Base-by-base conservation (phyloP, 1,284 basidiomycete genomes). In the Leccinum pallidistipes region DNA sequence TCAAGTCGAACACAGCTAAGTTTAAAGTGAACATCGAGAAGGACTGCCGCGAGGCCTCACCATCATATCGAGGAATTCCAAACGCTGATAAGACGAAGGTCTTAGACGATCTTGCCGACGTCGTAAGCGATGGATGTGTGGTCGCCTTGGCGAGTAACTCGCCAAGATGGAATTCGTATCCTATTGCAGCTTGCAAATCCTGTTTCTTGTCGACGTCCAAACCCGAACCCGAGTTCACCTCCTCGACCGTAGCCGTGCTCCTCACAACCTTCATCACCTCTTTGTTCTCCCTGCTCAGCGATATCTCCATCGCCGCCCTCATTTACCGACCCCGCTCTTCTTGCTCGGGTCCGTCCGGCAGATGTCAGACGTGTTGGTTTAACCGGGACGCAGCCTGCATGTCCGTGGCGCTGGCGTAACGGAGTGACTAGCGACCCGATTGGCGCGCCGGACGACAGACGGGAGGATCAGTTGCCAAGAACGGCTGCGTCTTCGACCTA, bases 401-500 rank as follows among this genome's bases (percentile, higher is more conserved):
- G 4, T 72, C 74, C 0, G 80, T 78, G 1, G 83, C 78, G 14
- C 86, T 82, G 1, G 69, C 65, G 57, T 77, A 77, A 10, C 86
- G 81, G 24, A 87, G 77, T 3, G 72, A 71, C 63, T 86, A 87
- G 74, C 1, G 76, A 68, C 0, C 69, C 65, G 5, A 87, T 75
- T 64, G 86, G 83, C 0, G 71, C 59, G 18, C 64, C 71, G 38
- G 75, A 68, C 0, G 77, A 74, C 32, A 87, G 68, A 24, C 74
- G 80, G 2, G 83, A 82, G 65, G 88, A 79, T 12, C 88, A 78
- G 56, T 80, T 80, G 0, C 86, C 87, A 29, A 89, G 76, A 1
- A 87, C 83, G 0, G 83, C 85, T 0, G 82, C 86, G 62, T 89
- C 87, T 73, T 90, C 87, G 57, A 89, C 78, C 81, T 81, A 50